These are phyloP conservation scores for Cladosporium halotolerans DNA, from an alignment of 2,329 filamentous ascomycete species.

Conservation along the genomic window DNA sequence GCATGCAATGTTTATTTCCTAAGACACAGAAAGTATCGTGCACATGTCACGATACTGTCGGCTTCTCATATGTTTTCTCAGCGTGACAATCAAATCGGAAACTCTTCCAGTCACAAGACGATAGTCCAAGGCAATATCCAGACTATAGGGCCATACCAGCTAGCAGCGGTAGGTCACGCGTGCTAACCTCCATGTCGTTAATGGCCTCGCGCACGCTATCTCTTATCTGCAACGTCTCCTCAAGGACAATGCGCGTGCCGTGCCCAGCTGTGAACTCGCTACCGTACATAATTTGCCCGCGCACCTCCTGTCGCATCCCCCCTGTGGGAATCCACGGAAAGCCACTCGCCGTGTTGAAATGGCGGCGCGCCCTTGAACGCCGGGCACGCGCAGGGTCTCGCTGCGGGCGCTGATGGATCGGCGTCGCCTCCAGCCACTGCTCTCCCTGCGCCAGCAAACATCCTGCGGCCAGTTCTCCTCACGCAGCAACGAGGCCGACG, in stretches of 20 bases:
- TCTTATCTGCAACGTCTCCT: slow-evolving; percentile 11
- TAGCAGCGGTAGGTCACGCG: slow-evolving; percentile 8
- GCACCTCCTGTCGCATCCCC: no score
- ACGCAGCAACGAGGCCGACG: slow-evolving; percentile 37
- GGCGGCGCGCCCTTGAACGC: neutral
- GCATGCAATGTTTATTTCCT: no score
- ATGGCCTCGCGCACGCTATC: slow-evolving; percentile 1
- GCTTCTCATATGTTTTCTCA: no score
- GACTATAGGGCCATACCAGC: neutral
- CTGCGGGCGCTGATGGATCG: neutral
- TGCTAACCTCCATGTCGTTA: slow-evolving; percentile 4
- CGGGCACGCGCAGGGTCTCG: neutral
- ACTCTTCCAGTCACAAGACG: neutral
- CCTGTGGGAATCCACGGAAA: neutral
- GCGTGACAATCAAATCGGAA: no score
- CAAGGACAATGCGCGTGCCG: no score
- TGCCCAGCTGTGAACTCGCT: no score
- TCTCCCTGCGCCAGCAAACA: slow-evolving; percentile 5
- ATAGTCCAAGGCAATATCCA: neutral
- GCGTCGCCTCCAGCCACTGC: slow-evolving; percentile 7
- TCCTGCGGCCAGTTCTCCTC: slow-evolving; percentile 24
- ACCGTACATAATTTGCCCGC: no score
- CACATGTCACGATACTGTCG: no score
- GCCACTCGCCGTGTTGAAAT: slow-evolving; percentile 1
- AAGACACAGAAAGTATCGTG: no score